These are phyloP conservation scores for Elsinoe necatrix DNA, from an alignment of 2,329 filamentous ascomycete genomes.

Conservation along the genomic window DNA sequence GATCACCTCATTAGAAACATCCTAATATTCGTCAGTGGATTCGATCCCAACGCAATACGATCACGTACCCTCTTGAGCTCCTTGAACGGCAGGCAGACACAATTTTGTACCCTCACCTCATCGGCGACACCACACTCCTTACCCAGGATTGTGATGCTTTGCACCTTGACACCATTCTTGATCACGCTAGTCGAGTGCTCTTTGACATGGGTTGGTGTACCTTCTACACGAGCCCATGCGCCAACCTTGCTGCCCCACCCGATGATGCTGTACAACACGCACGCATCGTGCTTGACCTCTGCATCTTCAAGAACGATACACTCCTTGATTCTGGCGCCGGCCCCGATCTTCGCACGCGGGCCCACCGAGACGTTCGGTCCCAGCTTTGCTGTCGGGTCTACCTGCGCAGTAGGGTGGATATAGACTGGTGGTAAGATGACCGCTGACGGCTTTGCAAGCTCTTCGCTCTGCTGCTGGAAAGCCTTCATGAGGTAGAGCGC, in stretches of 20 bases:
- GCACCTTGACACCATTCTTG: conserved; percentile 97
- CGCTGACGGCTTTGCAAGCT: conserved; percentile 73
- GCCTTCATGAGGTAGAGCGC: conserved; percentile 94
- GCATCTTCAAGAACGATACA: conserved; percentile 89
- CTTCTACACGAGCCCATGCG: conserved; percentile 97
- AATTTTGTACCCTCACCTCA: conserved; percentile 94
- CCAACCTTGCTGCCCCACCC: conserved; percentile 94
- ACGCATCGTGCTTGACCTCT: conserved; percentile 95
- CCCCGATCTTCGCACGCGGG: conserved; percentile 73
- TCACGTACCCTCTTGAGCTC: conserved; percentile 82
- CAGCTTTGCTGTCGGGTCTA: conserved; percentile 92
- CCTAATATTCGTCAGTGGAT: conserved; percentile 40
- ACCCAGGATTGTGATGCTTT: conserved; percentile 93
- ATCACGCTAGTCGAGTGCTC: conserved; percentile 91
- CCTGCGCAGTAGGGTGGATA: conserved; percentile 83
- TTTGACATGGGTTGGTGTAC: conserved; percentile 75
- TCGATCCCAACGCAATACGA: background rate
- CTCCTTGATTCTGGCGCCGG: conserved; percentile 89
- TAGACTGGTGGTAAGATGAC: conserved; percentile 89
- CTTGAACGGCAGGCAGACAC: conserved; percentile 94
- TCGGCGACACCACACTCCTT: conserved; percentile 94
- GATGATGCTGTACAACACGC: conserved; percentile 90
- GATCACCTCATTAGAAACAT: conserved; percentile 78
- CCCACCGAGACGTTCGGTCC: conserved; percentile 96
- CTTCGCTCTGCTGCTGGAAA: conserved; percentile 69